phyloP scores from a whole-genome alignment of 1,284 basidiomycete genomes.

The Sanguinoderma infundibulare region DNA sequence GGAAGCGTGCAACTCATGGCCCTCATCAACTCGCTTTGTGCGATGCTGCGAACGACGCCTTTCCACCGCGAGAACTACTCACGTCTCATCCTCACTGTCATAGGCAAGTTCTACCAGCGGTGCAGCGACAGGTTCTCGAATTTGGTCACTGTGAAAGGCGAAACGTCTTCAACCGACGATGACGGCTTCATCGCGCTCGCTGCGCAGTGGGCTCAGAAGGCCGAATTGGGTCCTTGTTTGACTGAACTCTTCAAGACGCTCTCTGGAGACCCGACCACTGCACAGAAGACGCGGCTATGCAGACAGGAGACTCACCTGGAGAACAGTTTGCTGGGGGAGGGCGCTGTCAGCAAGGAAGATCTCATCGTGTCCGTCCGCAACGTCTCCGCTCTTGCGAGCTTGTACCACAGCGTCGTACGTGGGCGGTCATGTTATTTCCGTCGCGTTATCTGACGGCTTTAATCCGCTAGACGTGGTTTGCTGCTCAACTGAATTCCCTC shows the following conservation, averaged over 20 bases:
- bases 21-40: slow-evolving; percentile 90
- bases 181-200: slow-evolving; percentile 63
- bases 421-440: neutral
- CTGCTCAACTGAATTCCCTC: slow-evolving; percentile 66
- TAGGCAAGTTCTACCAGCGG: slow-evolving; percentile 96
- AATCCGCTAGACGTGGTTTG: slow-evolving; percentile 76
- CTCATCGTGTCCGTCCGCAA: slow-evolving; percentile 82
- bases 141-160: slow-evolving; percentile 56
- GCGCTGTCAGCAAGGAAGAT: slow-evolving; percentile 61
- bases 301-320: slow-evolving; percentile 82
- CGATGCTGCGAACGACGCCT: slow-evolving; percentile 92
- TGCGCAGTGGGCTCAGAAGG: slow-evolving; percentile 85
- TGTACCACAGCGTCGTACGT: slow-evolving; percentile 88
- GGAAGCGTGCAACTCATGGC: slow-evolving; percentile 87
- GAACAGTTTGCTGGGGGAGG: slow-evolving; percentile 61
- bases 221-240: slow-evolving; percentile 79
- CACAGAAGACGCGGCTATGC: slow-evolving; percentile 60
- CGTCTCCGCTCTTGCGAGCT: slow-evolving; percentile 75
- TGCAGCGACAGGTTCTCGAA: slow-evolving; percentile 89
- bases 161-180: slow-evolving; percentile 38
- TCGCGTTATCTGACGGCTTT: neutral
- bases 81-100: slow-evolving; percentile 92
- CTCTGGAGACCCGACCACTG: slow-evolving; percentile 44
- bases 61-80: slow-evolving; percentile 96
- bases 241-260: slow-evolving; percentile 54